Evolutionary conservation across 805 yeast species (phyloP).

Genomic region (Kuraishia molischiana): DNA sequence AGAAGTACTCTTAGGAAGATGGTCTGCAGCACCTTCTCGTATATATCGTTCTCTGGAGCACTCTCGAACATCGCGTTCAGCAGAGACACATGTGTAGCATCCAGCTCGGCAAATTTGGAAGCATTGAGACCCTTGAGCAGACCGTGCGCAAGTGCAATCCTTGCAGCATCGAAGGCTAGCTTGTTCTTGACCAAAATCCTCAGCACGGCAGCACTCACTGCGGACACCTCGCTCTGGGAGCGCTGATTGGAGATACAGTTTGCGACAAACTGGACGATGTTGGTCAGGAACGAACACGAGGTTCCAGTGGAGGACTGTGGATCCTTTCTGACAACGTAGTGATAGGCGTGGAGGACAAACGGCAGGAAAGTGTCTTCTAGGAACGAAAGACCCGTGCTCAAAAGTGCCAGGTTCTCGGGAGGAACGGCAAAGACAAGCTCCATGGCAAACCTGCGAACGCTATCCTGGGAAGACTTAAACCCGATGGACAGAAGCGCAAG

Average conservation of each 20-base stretch:
- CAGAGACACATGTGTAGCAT: conserved; percentile 14
- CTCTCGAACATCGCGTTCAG: conserved; percentile 25
- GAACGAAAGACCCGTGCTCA: conserved; percentile 31
- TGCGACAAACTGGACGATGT: conserved; percentile 34
- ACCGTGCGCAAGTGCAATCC: conserved; percentile 52
- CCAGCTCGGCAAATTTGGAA: conserved; percentile 12
- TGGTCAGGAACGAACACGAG: conserved; percentile 50
- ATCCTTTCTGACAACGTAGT: conserved; percentile 35
- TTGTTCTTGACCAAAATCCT: conserved; percentile 35
- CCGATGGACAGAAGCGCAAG: conserved; percentile 69
- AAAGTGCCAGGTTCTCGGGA: conserved; percentile 29
- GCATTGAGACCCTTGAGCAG: conserved; percentile 34
- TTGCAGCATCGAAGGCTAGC: conserved; percentile 59
- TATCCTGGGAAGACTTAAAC: conserved; percentile 64
- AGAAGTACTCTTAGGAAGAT: conserved; percentile 36
- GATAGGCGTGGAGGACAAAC: conserved; percentile 51
- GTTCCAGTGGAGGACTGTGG: conserved; percentile 20
- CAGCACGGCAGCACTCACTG: conserved; percentile 23
- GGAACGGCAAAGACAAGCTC: conserved; percentile 46
- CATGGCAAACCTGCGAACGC: conserved; percentile 58
- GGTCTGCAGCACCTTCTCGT: conserved; percentile 39
- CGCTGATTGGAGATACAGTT: conserved; percentile 22
- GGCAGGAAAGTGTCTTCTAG: conserved; percentile 40
- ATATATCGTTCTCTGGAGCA: conserved; percentile 30
- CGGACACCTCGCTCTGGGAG: conserved; percentile 9